Base-by-base conservation (phyloP, 1,284 basidiomycete genomes). In the Anthracocystis panici-leucophaei region DNA sequence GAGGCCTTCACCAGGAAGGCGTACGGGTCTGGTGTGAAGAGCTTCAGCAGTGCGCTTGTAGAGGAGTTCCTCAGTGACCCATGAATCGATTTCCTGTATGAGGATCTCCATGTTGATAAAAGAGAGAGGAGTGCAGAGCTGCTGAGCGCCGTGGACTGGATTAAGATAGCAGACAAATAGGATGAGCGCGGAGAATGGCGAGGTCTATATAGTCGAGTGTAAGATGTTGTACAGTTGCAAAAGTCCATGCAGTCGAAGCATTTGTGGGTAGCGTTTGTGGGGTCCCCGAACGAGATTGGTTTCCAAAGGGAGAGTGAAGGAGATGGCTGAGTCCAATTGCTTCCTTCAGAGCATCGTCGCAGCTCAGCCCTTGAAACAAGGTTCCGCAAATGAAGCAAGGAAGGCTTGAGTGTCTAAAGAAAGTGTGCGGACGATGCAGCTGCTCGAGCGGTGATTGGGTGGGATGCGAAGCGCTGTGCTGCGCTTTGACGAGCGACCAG, bases 1-100 rank as follows among this genome's bases (percentile, higher is more conserved):
- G 10, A 65, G 41, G 1, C 38, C 54, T 20, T 64, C 44, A 0
- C 61, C 58, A 5, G 57, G 35, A 10, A 62, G 42, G 12, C 51
- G 57, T 18, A 73, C 65, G 14, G 70, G 70, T 7, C 33, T 48
- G 8, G 42, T 57, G 46, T 73, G 70, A 3, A 73, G 57, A 18
- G 65, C 70, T 18, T 14, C 12, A 20, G 70, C 65, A 29, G 68
- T 38, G 23, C 38, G 53, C 20, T 41, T 60, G 65, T 73, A 68
- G 3, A 73, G 58, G n/a, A 68, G 60, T 16, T 73, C 60, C 27
- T 65, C 56, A 29, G 52, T 65, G 46, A 67, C 70, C 70, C 70
- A 73, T 0, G 42, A 10, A 21, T 68, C 57, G 53, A 73, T 73
- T 4, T 45, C 20, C 6, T 59, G 48, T 35, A 73, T 40, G 9